Evolutionary conservation across 2,329 filamentous ascomycete species (phyloP).

Genomic region (Fusarium caatingaense): DNA sequence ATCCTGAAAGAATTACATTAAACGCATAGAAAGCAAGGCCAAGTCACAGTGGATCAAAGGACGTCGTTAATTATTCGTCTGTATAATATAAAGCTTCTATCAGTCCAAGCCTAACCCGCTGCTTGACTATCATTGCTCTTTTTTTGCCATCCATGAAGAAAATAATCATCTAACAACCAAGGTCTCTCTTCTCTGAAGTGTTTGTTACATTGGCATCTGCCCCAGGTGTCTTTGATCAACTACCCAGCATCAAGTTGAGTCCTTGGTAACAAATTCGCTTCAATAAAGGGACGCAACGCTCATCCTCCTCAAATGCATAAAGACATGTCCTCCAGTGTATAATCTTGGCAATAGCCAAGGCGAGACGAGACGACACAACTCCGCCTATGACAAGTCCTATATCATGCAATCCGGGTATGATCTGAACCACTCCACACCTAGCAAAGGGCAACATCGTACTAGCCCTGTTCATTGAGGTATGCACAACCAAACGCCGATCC

Average conservation of each 20-base stretch:
- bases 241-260: conserved; percentile 9
- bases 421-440: conserved; percentile 39
- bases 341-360: conserved; percentile 29
- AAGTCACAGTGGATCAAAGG: background rate
- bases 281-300: conserved; percentile 28
- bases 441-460: conserved; percentile 39
- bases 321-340: conserved; percentile 25
- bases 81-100: conserved; percentile 44
- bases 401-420: conserved; percentile 48
- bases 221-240: conserved; percentile 1
- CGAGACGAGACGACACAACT: conserved; percentile 36
- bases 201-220: conserved; percentile 20
- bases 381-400: conserved; percentile 44
- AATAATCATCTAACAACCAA: conserved; percentile 38
- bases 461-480: conserved; percentile 35
- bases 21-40: background rate
- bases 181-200: conserved; percentile 18
- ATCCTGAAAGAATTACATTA: background rate
- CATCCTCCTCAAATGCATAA: conserved; percentile 31
- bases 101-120: conserved; percentile 29
- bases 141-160: conserved; percentile 33
- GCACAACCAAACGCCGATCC: conserved; percentile 47
- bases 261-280: conserved; percentile 17
- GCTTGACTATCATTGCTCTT: conserved; percentile 30
- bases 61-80: conserved; percentile 30